Evolutionary conservation across 1,284 basidiomycete species (phyloP).

Genomic region (Earliella scabrosa): DNA sequence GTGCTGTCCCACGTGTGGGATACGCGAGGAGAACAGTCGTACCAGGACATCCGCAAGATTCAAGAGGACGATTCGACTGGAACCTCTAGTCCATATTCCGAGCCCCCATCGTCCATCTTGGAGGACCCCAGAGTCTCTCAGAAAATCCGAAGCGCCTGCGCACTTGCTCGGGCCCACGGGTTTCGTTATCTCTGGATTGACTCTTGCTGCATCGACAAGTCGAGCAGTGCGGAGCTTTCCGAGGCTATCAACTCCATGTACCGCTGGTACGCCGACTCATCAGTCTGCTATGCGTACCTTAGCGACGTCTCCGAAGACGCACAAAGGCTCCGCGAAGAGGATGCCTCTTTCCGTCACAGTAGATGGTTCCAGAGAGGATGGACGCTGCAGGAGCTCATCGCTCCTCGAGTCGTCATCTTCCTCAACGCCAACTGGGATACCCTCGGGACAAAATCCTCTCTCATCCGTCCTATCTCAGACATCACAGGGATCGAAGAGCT

Average conservation of each 20-base stretch:
- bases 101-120: too few relatives aligned
- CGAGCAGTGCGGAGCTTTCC: conserved; percentile 11
- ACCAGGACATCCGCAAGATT: conserved; percentile 1
- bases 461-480: background rate
- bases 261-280: conserved; percentile 1
- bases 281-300: conserved; percentile 9
- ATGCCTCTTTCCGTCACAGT: background rate
- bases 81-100: background rate
- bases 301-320: background rate
- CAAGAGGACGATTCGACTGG: background rate
- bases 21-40: conserved; percentile 1
- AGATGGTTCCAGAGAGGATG: background rate
- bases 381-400: background rate
- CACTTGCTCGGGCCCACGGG: background rate
- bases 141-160: conserved; percentile 5
- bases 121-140: background rate
- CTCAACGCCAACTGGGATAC: background rate
- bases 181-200: conserved; percentile 11
- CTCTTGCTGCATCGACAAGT: conserved; percentile 17
- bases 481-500: background rate
- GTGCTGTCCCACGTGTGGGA: conserved; percentile 5
- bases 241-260: conserved; percentile 16
- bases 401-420: background rate
- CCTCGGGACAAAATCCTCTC: conserved; percentile 8
- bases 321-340: background rate